phyloP scores from a whole-genome alignment of 176 grass and related monocot genomes.

The Musa beccarii region DNA sequence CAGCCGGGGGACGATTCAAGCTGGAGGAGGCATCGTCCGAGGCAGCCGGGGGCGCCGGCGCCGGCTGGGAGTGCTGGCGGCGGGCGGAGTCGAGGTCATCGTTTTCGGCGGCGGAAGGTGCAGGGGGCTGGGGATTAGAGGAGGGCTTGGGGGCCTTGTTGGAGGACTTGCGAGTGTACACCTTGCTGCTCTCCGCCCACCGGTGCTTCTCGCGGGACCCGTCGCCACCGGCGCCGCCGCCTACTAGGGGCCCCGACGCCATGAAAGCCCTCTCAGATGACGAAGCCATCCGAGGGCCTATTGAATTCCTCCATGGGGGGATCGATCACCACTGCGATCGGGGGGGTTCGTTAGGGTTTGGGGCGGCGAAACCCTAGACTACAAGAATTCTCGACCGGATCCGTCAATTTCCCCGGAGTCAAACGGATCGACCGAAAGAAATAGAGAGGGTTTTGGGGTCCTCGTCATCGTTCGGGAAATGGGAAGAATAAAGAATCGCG shows the following conservation, averaged over 20 bases:
- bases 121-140: conserved; percentile 21
- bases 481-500: too few relatives aligned
- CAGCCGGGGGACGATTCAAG: conserved; percentile 6
- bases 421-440: too few relatives aligned
- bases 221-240: conserved; percentile 14
- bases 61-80: neutral
- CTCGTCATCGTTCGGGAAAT: too few relatives aligned
- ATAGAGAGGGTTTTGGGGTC: too few relatives aligned
- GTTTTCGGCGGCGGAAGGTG: conserved; percentile 9
- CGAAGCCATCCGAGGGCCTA: too few relatives aligned
- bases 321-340: too few relatives aligned
- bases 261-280: conserved; percentile 32
- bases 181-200: conserved; percentile 68
- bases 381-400: too few relatives aligned
- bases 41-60: conserved; percentile 6
- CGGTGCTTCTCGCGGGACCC: conserved; percentile 24
- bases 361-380: too few relatives aligned
- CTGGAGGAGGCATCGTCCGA: conserved; percentile 30
- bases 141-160: conserved; percentile 47
- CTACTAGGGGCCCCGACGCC: conserved; percentile 33
- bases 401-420: too few relatives aligned
- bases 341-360: too few relatives aligned
- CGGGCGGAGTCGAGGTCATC: conserved; percentile 14
- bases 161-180: conserved; percentile 62
- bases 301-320: too few relatives aligned